Conservation (phyloP, 169 alveolate species). For the Blepharisma undulans region DNA sequence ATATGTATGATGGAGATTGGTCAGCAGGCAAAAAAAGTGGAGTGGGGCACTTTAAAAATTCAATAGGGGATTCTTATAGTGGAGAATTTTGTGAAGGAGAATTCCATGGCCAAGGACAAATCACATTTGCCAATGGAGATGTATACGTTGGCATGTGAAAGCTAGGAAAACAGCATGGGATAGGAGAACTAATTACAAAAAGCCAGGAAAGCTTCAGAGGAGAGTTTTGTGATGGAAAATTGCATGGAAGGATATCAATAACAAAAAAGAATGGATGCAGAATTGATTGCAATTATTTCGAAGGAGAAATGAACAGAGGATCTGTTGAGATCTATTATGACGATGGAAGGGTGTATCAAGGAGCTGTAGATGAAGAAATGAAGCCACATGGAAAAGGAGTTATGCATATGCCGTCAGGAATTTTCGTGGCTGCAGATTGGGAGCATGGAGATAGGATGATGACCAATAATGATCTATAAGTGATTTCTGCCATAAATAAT, state of each 20-base stretch:
- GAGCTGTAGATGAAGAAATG: neutral
- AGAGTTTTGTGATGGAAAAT: neutral
- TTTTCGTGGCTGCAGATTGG: neutral
- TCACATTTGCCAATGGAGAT: neutral
- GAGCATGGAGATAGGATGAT: neutral
- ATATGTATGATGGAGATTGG: constrained; percentile 23
- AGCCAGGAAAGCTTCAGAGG: neutral
- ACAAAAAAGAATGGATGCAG: neutral
- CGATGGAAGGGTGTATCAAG: neutral
- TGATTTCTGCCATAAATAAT: neutral
- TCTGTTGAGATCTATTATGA: neutral
- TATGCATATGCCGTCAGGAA: neutral
- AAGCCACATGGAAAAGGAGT: constrained; percentile 24
- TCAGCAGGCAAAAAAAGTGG: neutral
- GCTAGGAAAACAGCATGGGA: neutral
- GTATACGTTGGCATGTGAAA: neutral
- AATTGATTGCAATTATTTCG: neutral
- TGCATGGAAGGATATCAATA: neutral
- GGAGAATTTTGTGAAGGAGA: constrained; percentile 21
- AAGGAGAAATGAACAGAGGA: neutral
- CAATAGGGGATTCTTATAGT: neutral
- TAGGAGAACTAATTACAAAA: neutral
- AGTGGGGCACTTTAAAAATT: neutral
- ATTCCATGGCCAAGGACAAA: constrained; percentile 30
- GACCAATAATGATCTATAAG: neutral